Conservation (phyloP, 768 basidiomycete genomes). For the Boletellus ananiceps region DNA sequence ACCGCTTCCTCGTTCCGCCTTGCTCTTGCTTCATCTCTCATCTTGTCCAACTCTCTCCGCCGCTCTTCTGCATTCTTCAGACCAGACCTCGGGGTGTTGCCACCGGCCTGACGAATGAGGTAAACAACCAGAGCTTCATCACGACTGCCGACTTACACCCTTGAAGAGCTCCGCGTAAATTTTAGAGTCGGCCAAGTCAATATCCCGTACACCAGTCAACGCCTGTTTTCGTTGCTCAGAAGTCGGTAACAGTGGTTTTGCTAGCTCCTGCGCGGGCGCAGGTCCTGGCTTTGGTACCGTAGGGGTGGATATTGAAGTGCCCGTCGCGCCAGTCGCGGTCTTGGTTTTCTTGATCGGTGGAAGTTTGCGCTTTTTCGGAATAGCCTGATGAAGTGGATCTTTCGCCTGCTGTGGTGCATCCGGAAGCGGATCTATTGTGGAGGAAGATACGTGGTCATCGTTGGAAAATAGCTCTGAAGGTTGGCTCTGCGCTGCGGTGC, state of each 20-base stretch:
- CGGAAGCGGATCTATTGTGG: conserved; percentile 6
- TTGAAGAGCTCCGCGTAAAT: conserved; percentile 66
- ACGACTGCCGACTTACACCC: conserved; percentile 34
- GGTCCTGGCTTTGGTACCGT: conserved; percentile 22
- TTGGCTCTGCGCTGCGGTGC: conserved; percentile 33
- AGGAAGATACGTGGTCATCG: conserved; percentile 19
- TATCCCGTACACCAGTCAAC: conserved; percentile 46
- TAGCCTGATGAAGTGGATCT: conserved; percentile 20
- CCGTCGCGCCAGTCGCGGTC: conserved; percentile 19
- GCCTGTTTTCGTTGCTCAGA: conserved; percentile 38
- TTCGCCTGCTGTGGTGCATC: conserved; percentile 26
- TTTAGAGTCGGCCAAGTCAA: conserved; percentile 57
- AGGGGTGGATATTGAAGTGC: conserved; percentile 23
- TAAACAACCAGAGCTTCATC: neutral
- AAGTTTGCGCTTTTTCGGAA: conserved; percentile 59
- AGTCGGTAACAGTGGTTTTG: conserved; percentile 27
- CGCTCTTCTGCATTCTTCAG: conserved; percentile 61
- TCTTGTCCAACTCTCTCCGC: conserved; percentile 58
- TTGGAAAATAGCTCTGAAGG: conserved; percentile 28
- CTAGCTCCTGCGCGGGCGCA: conserved; percentile 15
- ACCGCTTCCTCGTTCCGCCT: conserved; percentile 49
- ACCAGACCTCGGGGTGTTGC: conserved; percentile 42
- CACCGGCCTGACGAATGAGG: conserved; percentile 33
- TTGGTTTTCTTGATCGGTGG: conserved; percentile 70
- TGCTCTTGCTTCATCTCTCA: conserved; percentile 65